Evolutionary conservation across 1,284 basidiomycete species (phyloP).

Genomic region (Porphyrellus sp.): DNA sequence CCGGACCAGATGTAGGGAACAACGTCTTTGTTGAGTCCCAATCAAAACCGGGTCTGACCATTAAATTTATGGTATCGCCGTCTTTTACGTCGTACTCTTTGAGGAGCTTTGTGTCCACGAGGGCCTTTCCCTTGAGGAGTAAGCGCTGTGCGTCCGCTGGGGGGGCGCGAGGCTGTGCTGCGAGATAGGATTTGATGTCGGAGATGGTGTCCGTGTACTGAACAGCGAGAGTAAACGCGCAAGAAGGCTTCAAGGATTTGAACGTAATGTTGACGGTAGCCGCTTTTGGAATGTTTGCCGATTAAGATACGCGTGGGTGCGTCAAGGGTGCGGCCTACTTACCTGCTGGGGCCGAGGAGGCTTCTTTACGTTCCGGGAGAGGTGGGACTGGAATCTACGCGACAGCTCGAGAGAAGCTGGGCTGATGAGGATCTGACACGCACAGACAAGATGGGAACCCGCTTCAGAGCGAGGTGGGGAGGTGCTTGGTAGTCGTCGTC

Average conservation of each 20-base stretch:
- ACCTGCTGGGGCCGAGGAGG: conserved; percentile 39
- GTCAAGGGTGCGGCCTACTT: conserved; percentile 27
- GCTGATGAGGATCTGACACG: conserved; percentile 27
- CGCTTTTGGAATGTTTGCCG: conserved; percentile 29
- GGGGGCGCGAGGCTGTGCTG: conserved; percentile 60
- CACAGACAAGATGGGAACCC: conserved; percentile 70
- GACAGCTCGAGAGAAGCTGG: conserved; percentile 2
- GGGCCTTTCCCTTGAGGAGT: conserved; percentile 88
- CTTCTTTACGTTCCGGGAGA: conserved; percentile 49
- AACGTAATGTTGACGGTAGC: conserved; percentile 68
- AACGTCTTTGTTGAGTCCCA: conserved; percentile 54
- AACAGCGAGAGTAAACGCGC: conserved; percentile 66
- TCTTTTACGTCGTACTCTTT: conserved; percentile 83
- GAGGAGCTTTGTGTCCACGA: conserved; percentile 81
- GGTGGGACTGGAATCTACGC: conserved; percentile 56
- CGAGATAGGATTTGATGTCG: conserved; percentile 71
- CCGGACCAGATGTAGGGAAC: conserved; percentile 20
- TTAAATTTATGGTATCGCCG: conserved; percentile 78
- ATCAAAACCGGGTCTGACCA: conserved; percentile 73
- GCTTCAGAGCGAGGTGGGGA: conserved; percentile 65
- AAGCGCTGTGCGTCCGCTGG: conserved; percentile 77
- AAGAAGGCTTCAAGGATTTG: conserved; percentile 87
- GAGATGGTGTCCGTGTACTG: conserved; percentile 77
- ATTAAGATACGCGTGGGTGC: conserved; percentile 13
- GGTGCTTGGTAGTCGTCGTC: conserved; percentile 76